Conservation (phyloP, 192 early-diverging fungal genomes). For the Dimargaris cristalligena region DNA sequence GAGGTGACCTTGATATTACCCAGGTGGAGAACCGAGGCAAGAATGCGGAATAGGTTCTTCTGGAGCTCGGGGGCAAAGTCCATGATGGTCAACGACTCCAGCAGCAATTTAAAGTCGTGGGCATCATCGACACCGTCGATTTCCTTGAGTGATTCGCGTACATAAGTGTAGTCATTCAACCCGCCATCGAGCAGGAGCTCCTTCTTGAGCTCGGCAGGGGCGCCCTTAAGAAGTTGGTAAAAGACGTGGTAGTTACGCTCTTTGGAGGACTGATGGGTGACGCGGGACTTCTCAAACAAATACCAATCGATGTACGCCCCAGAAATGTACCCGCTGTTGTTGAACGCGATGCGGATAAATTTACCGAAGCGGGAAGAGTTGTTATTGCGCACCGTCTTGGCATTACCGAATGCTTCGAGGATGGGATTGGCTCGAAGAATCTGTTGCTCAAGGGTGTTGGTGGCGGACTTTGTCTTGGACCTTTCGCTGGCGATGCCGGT, state of each 20-base stretch:
- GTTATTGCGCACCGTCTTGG: conserved; percentile 95
- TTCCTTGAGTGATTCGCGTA: conserved; percentile 62
- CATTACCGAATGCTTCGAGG: conserved; percentile 96
- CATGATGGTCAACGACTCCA: conserved; percentile 68
- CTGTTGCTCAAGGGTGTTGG: conserved; percentile 61
- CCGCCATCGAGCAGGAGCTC: conserved; percentile 57
- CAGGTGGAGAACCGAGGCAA: conserved; percentile 80
- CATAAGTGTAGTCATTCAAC: conserved; percentile 68
- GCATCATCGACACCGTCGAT: conserved; percentile 90
- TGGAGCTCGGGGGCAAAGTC: conserved; percentile 62
- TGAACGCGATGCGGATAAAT: conserved; percentile 98
- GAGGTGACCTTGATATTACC: conserved; percentile 76
- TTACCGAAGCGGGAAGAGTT: conserved; percentile 99
- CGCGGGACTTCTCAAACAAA: conserved; percentile 91
- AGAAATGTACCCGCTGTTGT: conserved; percentile 61
- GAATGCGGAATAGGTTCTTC: conserved; percentile 56
- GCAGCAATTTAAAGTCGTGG: conserved; percentile 56
- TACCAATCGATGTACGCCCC: conserved; percentile 97
- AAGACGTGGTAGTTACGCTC: conserved; percentile 97
- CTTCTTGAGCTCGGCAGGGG: conserved; percentile 49
- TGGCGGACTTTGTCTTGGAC: conserved; percentile 11
- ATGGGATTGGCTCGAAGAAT: conserved; percentile 95
- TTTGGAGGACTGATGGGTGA: conserved; percentile 76
- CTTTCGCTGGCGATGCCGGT: conserved; percentile 68
- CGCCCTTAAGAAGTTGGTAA: conserved; percentile 93